Base-by-base conservation (phyloP, 306 rosid species). In the Malus orientalis region DNA sequence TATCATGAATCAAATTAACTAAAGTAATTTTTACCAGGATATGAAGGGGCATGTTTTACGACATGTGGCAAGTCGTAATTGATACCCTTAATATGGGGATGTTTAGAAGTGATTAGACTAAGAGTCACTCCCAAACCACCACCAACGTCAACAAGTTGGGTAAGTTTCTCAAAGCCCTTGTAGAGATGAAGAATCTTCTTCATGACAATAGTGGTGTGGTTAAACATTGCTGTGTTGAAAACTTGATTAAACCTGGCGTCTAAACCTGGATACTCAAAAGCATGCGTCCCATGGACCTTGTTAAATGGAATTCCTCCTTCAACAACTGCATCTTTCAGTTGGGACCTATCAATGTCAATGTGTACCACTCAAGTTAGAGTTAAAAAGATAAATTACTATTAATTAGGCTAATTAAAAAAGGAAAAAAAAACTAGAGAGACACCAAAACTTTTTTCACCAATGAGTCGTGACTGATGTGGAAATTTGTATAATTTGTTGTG, bases 71-170 rank as follows among this genome's bases (percentile, higher is more conserved):
- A 54, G 61, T 82, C 85, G 5, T 76, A 85, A 23, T 85, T 82
- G 63, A 79, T 71, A 61, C 88, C 90, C 68, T 87, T 72, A 3
- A 89, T 80, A 36, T 81, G 79, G 61, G 87, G 87, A 78, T 89
- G 83, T 65, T 75, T 82, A 23, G 93, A 81, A 54, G 87, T 86
- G 73, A 91, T 87, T 44, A 83, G 13, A 60, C 64, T 82, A 15
- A 88, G 85, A 27, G 58, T 81, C 4, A 77, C 74, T 38, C 92
- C 96, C 11, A 86, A 67, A 33, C 91, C 89, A 45, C 91, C 91
- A 22, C 96, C 92, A 72, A 90, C 88, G 74, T 91, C 93, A 32
- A 89, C 91, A 9, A 89, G 77, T 68, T 36, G 83, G 15, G 77
- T 80, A 8, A 89, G 57, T 15, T 73, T 36, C 3, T 78, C 80